Evolutionary conservation across 768 basidiomycete genomes (phyloP).

Genomic region (Mycena latifolia): DNA sequence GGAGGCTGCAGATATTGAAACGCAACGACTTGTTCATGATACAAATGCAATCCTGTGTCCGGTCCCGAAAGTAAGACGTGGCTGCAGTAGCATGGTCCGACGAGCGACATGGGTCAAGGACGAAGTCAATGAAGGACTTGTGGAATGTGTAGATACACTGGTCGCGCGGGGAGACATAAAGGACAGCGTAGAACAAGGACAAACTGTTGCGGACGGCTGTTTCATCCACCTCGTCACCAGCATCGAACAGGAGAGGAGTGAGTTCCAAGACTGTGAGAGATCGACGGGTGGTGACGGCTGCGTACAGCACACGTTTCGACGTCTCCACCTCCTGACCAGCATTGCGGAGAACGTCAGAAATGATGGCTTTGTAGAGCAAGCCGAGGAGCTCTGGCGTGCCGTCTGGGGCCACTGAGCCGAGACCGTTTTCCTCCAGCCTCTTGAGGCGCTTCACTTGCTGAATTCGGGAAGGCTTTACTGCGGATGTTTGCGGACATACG

Average conservation of each 20-base stretch:
- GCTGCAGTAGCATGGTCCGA: not conserved
- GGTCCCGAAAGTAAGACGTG: slow-evolving; percentile 5
- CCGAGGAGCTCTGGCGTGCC: not conserved
- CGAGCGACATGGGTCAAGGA: not conserved
- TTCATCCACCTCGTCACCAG: slow-evolving; percentile 6
- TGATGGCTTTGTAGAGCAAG: not conserved
- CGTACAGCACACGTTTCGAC: slow-evolving; percentile 5
- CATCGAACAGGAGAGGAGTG: slow-evolving; percentile 5
- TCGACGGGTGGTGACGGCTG: slow-evolving; percentile 10
- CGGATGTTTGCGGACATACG: no score
- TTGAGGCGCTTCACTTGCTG: no score
- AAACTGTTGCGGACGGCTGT: not conserved
- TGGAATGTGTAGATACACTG: slow-evolving; percentile 21
- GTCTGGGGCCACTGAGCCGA: not conserved
- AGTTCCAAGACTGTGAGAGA: slow-evolving; percentile 15
- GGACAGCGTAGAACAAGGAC: slow-evolving; percentile 14
- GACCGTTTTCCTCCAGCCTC: no score
- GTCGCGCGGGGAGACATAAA: slow-evolving; percentile 10
- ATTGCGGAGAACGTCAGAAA: not conserved
- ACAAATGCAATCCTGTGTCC: slow-evolving; percentile 5
- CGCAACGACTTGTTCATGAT: slow-evolving; percentile 14
- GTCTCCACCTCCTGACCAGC: slow-evolving; percentile 8
- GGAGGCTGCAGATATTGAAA: slow-evolving; percentile 20
- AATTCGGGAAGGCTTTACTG: no score
- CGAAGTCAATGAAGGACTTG: slow-evolving; percentile 21